Percentiles rank a stretch among this genome's conserved stretches.
Evolutionary conservation across 305 asterid genomes (phyloP).

Genomic region (Fraxinus paxiana): DNA sequence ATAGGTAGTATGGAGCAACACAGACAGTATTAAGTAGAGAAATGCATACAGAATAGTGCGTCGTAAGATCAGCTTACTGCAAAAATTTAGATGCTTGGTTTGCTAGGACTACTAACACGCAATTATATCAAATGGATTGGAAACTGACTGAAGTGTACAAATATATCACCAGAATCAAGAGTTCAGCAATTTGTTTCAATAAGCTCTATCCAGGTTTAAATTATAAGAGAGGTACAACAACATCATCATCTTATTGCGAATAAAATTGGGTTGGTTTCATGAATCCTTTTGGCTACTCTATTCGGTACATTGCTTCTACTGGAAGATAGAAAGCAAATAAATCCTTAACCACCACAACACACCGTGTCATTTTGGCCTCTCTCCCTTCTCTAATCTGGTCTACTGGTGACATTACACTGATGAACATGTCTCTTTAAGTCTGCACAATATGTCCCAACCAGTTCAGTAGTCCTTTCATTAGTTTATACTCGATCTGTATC

Average conservation of each 20-base stretch:
- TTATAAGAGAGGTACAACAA: background rate
- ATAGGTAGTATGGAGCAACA: background rate
- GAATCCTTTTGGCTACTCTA: background rate
- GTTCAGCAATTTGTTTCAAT: background rate
- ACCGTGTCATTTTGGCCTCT: background rate
- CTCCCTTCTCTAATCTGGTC: background rate
- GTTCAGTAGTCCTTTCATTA: background rate
- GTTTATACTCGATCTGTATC: background rate
- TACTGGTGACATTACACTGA: background rate
- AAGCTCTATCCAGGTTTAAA: background rate
- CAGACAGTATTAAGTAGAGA: background rate
- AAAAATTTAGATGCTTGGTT: background rate
- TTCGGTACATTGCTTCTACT: background rate
- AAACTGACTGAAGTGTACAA: background rate
- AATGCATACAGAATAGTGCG: background rate
- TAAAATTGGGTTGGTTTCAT: background rate
- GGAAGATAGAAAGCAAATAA: background rate
- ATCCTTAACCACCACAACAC: background rate
- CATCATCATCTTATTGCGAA: background rate
- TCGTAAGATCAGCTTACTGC: background rate
- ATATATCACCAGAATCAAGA: background rate
- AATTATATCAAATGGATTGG: background rate
- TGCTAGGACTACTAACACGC: conserved; percentile 1
- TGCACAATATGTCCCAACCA: background rate
- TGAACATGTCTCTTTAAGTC: background rate